Evolutionary conservation across 495 filamentous ascomycete species (phyloP), one percentile per base, ranked within the genome.

Genomic region (Aspergillus incahuasiensis): DNA sequence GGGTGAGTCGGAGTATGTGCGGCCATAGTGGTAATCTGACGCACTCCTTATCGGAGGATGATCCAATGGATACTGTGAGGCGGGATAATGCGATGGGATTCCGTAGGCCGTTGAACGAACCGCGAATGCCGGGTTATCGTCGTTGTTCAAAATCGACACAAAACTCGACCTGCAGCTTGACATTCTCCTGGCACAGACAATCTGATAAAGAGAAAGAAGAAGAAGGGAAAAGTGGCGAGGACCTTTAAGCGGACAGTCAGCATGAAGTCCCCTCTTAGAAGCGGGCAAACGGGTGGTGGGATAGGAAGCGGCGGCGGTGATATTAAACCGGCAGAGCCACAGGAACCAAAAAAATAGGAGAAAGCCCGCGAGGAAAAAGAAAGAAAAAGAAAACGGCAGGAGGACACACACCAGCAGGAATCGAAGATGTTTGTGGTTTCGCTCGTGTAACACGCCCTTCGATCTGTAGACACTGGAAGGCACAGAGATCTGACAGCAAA

Each of bases 91-190:
- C 48, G 65, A 66, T 16, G 62, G 61, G 6, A 72, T 60, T 54
- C 64, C 63, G 21, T 70, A 67, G 19, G 75, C 69, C 22, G 32
- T 35, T 35, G 75, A 73, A 50, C 74, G 74, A 50, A 78, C 70
- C 19, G 74, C 71, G 60, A 78, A 78, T 44, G 75, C 69, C 51
- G 75, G 75, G 49, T 76, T 69, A 55, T 78, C 74, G 59, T 78
- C 74, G 63, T 78, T 75, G 65, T 78, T 78, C 55, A 78, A 48
- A 51, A 78, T 78, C 21, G 75, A 78, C 54, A 76, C 73, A 56
- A 78, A 70, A 57, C 65, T 71, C 22, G 68, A 58, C 59, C 60
- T 67, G 59, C 67, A 65, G 56, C 65, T 62, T 28, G 69, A 65
- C 70, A 74, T 74, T 61, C 68, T 57, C 52, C 62, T 50, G 48